A percentile compares a stretch with the other conserved stretches of the same genome.
Evolutionary conservation across 352 stramenopile species (phyloP).

Genomic region (Ophiocytium majus): DNA sequence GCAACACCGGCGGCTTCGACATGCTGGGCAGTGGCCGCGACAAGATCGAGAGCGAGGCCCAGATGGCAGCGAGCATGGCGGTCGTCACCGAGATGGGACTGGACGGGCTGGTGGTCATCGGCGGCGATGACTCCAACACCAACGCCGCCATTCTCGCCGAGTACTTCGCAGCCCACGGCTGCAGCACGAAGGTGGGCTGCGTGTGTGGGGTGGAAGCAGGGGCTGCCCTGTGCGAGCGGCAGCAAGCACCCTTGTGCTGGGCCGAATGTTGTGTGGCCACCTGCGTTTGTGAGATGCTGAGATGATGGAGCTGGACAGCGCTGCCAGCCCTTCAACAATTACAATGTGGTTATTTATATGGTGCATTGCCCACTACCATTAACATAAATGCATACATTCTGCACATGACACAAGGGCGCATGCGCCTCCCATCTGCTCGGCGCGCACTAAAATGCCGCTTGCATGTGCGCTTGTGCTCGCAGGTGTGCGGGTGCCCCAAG

Average conservation of each 20-base stretch:
- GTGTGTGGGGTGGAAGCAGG: not conserved
- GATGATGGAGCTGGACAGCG: no score
- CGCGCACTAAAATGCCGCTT: no score
- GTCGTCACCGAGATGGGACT: slow-evolving; percentile 50
- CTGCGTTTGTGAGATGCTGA: no score
- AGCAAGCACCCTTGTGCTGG: not conserved
- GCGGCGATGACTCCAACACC: slow-evolving; percentile 65
- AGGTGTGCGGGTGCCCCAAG: slow-evolving; percentile 60
- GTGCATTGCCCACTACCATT: not conserved
- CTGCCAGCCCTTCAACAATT: no score
- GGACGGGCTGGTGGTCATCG: slow-evolving; percentile 64
- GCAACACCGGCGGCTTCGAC: slow-evolving; percentile 63
- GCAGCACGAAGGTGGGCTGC: slow-evolving; percentile 58
- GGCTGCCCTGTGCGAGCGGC: not conserved
- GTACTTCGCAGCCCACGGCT: slow-evolving; percentile 61
- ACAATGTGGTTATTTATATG: no score
- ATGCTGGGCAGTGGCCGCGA: slow-evolving; percentile 62
- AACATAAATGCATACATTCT: not conserved
- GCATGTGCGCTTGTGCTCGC: no score
- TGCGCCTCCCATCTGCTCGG: no score
- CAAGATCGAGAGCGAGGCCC: slow-evolving; percentile 62
- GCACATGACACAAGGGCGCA: no score
- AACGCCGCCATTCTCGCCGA: slow-evolving; percentile 63
- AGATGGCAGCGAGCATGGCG: slow-evolving; percentile 54
- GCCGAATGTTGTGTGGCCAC: no score